A percentile compares a stretch with the other conserved stretches of the same genome.
phyloP scores from a whole-genome alignment of 2,329 filamentous ascomycete genomes.

The Cladosporium oxysporum region DNA sequence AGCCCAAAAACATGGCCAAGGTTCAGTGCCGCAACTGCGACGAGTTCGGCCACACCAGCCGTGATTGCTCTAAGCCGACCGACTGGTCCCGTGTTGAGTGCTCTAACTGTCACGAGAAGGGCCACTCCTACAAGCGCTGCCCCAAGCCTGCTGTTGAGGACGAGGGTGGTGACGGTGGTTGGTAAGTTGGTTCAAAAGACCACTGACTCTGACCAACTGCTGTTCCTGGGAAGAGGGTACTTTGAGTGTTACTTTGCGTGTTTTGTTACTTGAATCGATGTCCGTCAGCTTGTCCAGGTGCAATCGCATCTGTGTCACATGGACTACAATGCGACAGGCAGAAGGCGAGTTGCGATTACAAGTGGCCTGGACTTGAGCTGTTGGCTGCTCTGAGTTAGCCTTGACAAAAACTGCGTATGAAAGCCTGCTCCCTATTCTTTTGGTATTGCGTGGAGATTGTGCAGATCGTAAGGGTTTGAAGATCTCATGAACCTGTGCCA shows the following conservation, averaged over 20 bases:
- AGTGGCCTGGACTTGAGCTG: neutral
- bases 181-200: neutral
- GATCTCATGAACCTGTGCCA: neutral
- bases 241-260: neutral
- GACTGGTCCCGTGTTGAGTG: conserved; percentile 50
- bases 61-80: conserved; percentile 32
- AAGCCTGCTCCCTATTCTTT: neutral
- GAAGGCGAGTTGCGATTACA: neutral
- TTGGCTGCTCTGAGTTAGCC: neutral
- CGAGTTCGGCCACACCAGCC: conserved; percentile 33
- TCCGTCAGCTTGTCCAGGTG: neutral
- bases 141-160: conserved; percentile 24
- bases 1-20: conserved; percentile 55
- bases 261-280: neutral
- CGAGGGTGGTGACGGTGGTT: conserved; percentile 16
- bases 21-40: conserved; percentile 52
- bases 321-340: neutral
- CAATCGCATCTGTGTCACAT: neutral
- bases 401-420: neutral
- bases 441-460: neutral
- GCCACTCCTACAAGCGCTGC: conserved; percentile 33
- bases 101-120: conserved; percentile 44
- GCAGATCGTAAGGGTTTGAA: neutral
- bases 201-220: neutral
- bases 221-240: neutral